Base-by-base conservation (phyloP, 1,284 basidiomycete species). In the Filobasidium uniguttulatum region DNA sequence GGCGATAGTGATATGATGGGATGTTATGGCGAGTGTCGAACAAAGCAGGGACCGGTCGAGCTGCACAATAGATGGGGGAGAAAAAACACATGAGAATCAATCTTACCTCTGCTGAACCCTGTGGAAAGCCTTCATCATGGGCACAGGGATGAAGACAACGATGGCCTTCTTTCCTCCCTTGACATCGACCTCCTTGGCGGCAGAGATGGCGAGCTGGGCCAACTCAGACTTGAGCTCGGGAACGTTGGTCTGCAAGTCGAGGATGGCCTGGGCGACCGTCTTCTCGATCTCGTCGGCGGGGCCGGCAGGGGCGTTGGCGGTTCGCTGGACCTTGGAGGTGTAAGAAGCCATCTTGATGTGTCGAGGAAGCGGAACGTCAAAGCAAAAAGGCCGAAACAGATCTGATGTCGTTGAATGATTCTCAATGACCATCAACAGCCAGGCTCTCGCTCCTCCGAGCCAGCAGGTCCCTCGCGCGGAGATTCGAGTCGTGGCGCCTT, bases 121-220 rank as follows among this genome's bases (percentile, higher is more conserved):
- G 77, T 86, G 88, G 84, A 93, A 99, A 38, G 93, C 94, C 77
- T 96, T 97, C 73, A 94, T 72, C 75, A 93, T 88, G 62, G 93
- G 90, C 54, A 96, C 84, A 57, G 94, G 94, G 53, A 98, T 91
- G 66, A 99, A 99, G 72, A 99, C 77, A 59, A 98, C 89, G 63
- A 98, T 93, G 49, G 94, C 94, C 78, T 97, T 98, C 79, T 96
- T 97, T 67, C 89, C 90, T 62, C 93, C 94, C 69, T 91, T 90
- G 64, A 98, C 93, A 71, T 99, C 94, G 64, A 99, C 84, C 75
- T 99, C 94, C 67, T 88, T 88, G 57, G 93, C 94, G 60, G 91
- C 86, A 61, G 89, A 93, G 74, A 99, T 94, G 71, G 97, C 90
- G 59, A 99, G 81, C 58, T 85, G 81, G 53, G 90, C 82, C 57